Evolutionary conservation across 495 filamentous ascomycete genomes (phyloP).

Genomic region (Xylaria castorea): DNA sequence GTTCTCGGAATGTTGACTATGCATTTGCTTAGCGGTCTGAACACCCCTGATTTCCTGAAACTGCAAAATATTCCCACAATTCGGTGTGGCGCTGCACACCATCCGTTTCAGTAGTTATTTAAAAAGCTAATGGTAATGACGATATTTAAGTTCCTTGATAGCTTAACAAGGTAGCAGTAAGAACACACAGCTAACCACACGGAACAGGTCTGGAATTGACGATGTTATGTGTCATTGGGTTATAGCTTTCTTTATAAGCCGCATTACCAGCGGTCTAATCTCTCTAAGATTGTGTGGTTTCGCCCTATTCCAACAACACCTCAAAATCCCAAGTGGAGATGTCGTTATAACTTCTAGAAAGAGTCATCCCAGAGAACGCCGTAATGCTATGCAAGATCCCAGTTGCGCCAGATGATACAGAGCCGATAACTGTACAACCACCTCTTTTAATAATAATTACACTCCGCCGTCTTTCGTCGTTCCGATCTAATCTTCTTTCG

Average conservation of each 20-base stretch:
- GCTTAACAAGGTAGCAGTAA: neutral
- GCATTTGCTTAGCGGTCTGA: neutral
- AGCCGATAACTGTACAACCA: conserved; percentile 10
- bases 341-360: conserved; percentile 13
- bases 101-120: neutral
- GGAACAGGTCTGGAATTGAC: conserved; percentile 1
- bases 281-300: neutral
- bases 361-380: conserved; percentile 20
- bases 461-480: neutral
- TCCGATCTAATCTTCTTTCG: conserved; percentile 55
- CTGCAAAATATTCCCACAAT: neutral
- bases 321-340: conserved; percentile 29
- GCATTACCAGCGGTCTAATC: neutral
- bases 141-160: neutral
- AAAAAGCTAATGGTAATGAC: neutral
- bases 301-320: neutral
- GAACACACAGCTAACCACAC: neutral
- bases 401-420: conserved; percentile 12
- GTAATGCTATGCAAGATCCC: conserved; percentile 30
- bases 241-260: conserved; percentile 11
- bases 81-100: neutral
- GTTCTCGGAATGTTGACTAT: no score
- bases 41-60: neutral
- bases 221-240: neutral
- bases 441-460: neutral